phyloP scores from a whole-genome alignment of 2,329 filamentous ascomycete species.

The Dactylellina cionopaga region DNA sequence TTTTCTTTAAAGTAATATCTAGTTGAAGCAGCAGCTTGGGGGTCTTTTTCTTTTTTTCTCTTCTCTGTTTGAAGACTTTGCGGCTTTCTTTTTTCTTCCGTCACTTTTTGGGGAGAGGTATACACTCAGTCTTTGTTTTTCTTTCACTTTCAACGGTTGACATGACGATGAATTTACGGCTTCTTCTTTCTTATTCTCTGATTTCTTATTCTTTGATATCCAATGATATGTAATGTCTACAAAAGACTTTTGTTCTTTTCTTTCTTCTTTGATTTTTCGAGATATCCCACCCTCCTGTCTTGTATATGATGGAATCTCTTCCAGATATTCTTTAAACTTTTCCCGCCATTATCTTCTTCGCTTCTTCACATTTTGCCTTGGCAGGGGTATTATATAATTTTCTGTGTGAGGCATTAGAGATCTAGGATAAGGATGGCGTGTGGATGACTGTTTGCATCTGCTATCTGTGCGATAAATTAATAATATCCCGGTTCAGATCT shows the following conservation, averaged over 20 bases:
- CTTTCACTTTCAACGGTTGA: not conserved
- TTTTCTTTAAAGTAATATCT: not conserved
- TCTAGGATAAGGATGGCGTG: too few species aligned
- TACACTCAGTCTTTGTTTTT: not conserved
- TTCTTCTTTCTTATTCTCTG: too few species aligned
- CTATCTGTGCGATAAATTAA: too few species aligned
- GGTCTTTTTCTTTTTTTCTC: not conserved
- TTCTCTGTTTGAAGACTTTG: constrained; percentile 1
- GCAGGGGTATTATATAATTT: too few species aligned
- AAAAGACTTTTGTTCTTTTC: not conserved
- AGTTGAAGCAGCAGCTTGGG: not conserved
- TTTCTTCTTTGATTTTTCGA: too few species aligned
- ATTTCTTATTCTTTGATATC: too few species aligned
- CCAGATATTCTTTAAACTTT: not conserved
- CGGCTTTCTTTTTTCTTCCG: not conserved
- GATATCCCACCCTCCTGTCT: not conserved
- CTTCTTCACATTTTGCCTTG: too few species aligned
- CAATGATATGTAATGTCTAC: constrained; percentile 6
- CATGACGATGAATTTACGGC: constrained; percentile 1
- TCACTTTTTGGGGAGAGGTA: not conserved
- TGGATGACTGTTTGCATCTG: too few species aligned
- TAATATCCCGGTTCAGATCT: too few species aligned
- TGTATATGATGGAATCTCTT: not conserved
- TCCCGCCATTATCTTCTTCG: not conserved
- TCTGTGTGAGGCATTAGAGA: too few species aligned